Conservation (phyloP, 2,329 filamentous ascomycete species). For the Fusarium sacchari region DNA sequence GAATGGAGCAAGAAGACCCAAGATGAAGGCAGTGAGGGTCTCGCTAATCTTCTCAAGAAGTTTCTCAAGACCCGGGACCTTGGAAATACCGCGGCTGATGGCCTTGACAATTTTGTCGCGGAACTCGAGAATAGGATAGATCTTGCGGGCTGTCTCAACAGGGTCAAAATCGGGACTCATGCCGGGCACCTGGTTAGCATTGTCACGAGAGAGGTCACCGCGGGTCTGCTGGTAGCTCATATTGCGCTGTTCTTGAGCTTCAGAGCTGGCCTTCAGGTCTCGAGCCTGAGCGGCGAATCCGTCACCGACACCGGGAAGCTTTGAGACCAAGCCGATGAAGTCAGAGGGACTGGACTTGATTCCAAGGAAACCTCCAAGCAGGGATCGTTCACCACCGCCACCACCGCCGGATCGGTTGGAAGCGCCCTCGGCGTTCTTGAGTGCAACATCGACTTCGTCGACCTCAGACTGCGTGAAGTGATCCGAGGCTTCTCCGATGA, state of each 20-base stretch:
- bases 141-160: conserved; percentile 78
- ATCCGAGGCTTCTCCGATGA: conserved; percentile 79
- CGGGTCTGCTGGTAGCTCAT: conserved; percentile 45
- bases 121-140: conserved; percentile 95
- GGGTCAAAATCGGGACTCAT: conserved; percentile 83
- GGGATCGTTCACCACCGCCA: conserved; percentile 47
- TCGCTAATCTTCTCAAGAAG: conserved; percentile 96
- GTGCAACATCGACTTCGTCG: conserved; percentile 79
- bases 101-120: conserved; percentile 91
- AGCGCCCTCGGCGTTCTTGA: conserved; percentile 72
- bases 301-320: conserved; percentile 76
- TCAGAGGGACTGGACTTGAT: conserved; percentile 56
- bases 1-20: conserved; percentile 91
- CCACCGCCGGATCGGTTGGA: conserved; percentile 47
- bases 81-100: conserved; percentile 86
- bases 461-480: conserved; percentile 88
- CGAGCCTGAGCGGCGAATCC: conserved; percentile 74
- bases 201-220: conserved; percentile 53
- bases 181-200: conserved; percentile 72
- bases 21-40: conserved; percentile 88
- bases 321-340: conserved; percentile 77
- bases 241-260: conserved; percentile 71
- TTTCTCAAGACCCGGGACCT: conserved; percentile 88
- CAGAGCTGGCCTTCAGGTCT: conserved; percentile 68
- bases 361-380: conserved; percentile 56